phyloP scores from a whole-genome alignment of 1,139 yeast species.

The Schizosaccharomyces versatilis region DNA sequence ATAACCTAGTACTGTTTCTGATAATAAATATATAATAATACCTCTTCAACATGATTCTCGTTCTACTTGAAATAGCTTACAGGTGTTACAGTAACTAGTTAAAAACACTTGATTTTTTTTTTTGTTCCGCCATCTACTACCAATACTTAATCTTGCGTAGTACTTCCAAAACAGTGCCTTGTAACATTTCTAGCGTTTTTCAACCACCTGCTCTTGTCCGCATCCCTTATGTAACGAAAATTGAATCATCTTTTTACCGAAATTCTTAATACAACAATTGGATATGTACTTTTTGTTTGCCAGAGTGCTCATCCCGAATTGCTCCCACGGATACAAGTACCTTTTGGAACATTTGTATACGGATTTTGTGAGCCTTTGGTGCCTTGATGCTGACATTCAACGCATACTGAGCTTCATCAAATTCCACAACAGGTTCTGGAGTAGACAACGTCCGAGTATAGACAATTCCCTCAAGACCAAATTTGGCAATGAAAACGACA shows the following conservation, averaged over 20 bases:
- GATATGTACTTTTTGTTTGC: conserved; percentile 80
- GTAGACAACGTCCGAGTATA: conserved; percentile 52
- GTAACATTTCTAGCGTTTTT: too few relatives aligned
- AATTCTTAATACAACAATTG: conserved; percentile 8
- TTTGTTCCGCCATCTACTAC: too few relatives aligned
- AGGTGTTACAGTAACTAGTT: too few relatives aligned
- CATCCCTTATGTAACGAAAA: background rate
- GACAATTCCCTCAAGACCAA: conserved; percentile 87
- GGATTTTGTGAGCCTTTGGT: conserved; percentile 22
- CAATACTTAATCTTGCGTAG: too few relatives aligned
- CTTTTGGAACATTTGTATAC: conserved; percentile 47
- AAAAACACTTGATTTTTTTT: too few relatives aligned
- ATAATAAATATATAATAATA: too few relatives aligned
- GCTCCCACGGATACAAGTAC: conserved; percentile 66
- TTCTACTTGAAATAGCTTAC: too few relatives aligned
- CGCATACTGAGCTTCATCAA: conserved; percentile 58
- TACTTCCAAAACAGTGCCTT: too few relatives aligned
- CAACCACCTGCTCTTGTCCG: too few relatives aligned
- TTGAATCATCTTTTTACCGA: background rate
- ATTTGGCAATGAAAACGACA: conserved; percentile 80
- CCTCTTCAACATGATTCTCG: too few relatives aligned
- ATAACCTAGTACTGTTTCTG: too few relatives aligned
- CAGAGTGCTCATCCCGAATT: conserved; percentile 64
- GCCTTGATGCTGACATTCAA: conserved; percentile 30
- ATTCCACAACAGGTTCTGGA: conserved; percentile 34